A percentile compares a stretch with the other conserved stretches of the same genome.
These are phyloP conservation scores for Vairimorpha ceranae DNA, from an alignment of 371 early-diverging fungal genomes.

Conservation along the genomic window DNA sequence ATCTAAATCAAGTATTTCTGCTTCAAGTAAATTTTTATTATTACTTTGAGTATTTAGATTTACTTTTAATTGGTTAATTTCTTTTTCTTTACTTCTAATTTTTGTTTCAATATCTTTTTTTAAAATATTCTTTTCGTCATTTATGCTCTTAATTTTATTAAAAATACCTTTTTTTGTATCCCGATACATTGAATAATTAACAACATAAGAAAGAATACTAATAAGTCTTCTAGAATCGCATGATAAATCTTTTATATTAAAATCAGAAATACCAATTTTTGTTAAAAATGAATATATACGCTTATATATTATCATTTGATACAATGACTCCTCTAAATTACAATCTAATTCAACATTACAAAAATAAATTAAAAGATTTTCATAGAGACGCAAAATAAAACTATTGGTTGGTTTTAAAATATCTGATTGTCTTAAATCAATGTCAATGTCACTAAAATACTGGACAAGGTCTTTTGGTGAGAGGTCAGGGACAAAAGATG, in stretches of 20 bases:
- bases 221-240: conserved; percentile 45
- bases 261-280: conserved; percentile 36
- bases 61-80: conserved; percentile 14
- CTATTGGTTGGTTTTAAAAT: conserved; percentile 40
- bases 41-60: conserved; percentile 24
- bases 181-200: conserved; percentile 55
- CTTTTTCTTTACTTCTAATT: conserved; percentile 12
- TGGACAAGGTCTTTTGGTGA: conserved; percentile 43
- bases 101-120: conserved; percentile 26
- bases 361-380: conserved; percentile 24
- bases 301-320: conserved; percentile 26
- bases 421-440: conserved; percentile 41
- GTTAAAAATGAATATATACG: conserved; percentile 33
- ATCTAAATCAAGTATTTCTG: conserved; percentile 38
- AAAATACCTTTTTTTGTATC: conserved; percentile 53
- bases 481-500: conserved; percentile 31
- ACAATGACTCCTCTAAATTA: conserved; percentile 33
- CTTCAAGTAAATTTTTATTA: conserved; percentile 15
- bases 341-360: conserved; percentile 1
- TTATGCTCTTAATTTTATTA: conserved; percentile 29
- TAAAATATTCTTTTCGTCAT: conserved; percentile 31
- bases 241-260: conserved; percentile 40
- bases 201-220: conserved; percentile 32
- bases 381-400: conserved; percentile 28
- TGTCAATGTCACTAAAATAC: conserved; percentile 50